Conservation (phyloP, 2,329 filamentous ascomycete genomes). For the Fusarium anthophilum region DNA sequence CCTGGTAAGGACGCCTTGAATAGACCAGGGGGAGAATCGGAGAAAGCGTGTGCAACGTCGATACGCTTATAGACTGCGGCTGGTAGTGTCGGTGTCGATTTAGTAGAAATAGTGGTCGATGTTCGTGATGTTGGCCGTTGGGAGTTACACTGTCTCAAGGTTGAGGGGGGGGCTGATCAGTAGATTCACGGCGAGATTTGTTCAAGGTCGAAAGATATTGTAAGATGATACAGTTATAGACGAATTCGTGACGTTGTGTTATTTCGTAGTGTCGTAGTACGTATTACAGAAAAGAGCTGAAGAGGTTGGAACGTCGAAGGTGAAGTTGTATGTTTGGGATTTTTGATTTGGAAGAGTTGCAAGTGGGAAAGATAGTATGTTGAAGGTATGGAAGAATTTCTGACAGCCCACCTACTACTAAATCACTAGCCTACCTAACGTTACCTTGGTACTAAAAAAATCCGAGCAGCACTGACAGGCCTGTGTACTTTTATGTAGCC, state of each 20-base stretch:
- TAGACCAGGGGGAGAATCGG: conserved; percentile 2
- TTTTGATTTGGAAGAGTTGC: conserved; percentile 29
- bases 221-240: not conserved
- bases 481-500: conserved; percentile 5
- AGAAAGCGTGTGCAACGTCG: conserved; percentile 8
- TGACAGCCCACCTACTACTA: conserved; percentile 26
- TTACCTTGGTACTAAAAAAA: conserved; percentile 6
- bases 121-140: conserved; percentile 26
- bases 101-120: conserved; percentile 8
- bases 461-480: not conserved
- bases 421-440: not conserved
- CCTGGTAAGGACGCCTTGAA: conserved; percentile 34
- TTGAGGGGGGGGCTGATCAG: conserved; percentile 31
- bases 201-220: conserved; percentile 12
- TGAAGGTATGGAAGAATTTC: conserved; percentile 32
- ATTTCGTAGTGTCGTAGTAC: not conserved
- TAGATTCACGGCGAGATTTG: conserved; percentile 12
- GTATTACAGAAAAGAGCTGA: not conserved
- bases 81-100: not conserved
- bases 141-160: conserved; percentile 29
- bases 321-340: conserved; percentile 23
- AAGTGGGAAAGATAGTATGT: conserved; percentile 19
- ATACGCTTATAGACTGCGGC: not conserved
- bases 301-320: conserved; percentile 4
- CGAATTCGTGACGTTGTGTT: conserved; percentile 14